These are phyloP conservation scores for Claviceps africana DNA, from an alignment of 2,329 filamentous ascomycete genomes.

Conservation along the genomic window DNA sequence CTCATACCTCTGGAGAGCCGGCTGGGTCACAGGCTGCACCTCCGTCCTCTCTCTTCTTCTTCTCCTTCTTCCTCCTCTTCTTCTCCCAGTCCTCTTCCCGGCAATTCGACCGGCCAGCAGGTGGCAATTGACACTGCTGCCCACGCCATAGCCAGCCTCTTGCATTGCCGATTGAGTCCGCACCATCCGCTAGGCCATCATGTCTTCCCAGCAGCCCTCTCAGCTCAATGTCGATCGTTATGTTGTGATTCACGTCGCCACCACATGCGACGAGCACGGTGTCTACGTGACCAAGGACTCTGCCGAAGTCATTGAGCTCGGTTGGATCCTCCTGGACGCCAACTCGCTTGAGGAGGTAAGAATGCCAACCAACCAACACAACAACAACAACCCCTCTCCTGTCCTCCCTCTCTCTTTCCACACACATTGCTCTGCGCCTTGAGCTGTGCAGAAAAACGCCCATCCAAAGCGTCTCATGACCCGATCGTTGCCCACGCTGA, in stretches of 20 bases:
- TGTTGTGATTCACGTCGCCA: conserved; percentile 95
- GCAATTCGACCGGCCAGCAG: conserved; percentile 7
- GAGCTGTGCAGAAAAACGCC: too few relatives aligned
- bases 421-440: background rate
- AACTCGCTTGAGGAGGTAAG: conserved; percentile 86
- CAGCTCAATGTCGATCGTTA: conserved; percentile 81
- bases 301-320: conserved; percentile 96
- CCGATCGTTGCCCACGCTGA: conserved; percentile 5
- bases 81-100: conserved; percentile 8
- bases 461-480: too few relatives aligned
- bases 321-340: conserved; percentile 90
- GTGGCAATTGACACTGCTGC: conserved; percentile 7
- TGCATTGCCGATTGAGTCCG: conserved; percentile 10
- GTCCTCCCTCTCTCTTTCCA: too few relatives aligned
- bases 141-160: conserved; percentile 3
- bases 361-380: conserved; percentile 8
- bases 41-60: conserved; percentile 14
- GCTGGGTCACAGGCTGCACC: conserved; percentile 24
- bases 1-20: conserved; percentile 14
- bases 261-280: conserved; percentile 96
- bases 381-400: too few relatives aligned
- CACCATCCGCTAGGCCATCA: conserved; percentile 13
- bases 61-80: too few relatives aligned
- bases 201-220: conserved; percentile 28
- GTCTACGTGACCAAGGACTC: conserved; percentile 99